Evolutionary conservation across 1,284 basidiomycete species (phyloP), one percentile per base, ranked within the genome.

Genomic region (Fomitopsis pinicola): DNA sequence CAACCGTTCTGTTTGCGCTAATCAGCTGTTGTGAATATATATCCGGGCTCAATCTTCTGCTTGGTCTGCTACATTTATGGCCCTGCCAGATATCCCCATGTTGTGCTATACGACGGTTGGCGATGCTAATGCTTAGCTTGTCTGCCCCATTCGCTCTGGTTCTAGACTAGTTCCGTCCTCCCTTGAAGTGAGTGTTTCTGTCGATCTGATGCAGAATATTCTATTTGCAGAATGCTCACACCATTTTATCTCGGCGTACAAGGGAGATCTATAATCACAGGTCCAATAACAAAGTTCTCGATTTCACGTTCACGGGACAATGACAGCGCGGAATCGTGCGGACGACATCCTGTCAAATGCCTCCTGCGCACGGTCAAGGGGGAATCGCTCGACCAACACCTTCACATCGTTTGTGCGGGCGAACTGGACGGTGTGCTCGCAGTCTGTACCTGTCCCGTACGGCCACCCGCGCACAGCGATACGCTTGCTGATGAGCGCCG

Each of bases 301-400:
- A n/a, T n/a, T n/a, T 3, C 10, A n/a, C 9, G 1, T 5, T 65
- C 57, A 69, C 15, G 71, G 71, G 0, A 72, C 53, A 28, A 73
- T 64, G 57, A 73, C 71, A n/a, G 70, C 67, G 19, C 71, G 62
- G 68, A 72, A 73, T 42, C 64, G 61, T 14, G 71, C 69, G n/a
- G 65, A 64, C 36, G 64, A 62, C 42, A 65, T 60, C 30, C 58
- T 61, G 5, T 67, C 64, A 60, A 63, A 72, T 22, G 70, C 71
- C 48, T 72, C 68, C 54, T 65, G 59, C 28, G 68, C 70, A 58
- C 69, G 66, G 58, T 67, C 64, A 30, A 73, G 64, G 17, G 71
- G 69, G 65, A 69, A 72, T 36, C 58, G 64, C 61, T 71, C 64
- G 19, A 73, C 67, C 59, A 66, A 36, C 54, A 63, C 63, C 62